These are phyloP conservation scores for Pythium pyrilobum DNA, from an alignment of 352 stramenopile genomes.

Conservation along the genomic window DNA sequence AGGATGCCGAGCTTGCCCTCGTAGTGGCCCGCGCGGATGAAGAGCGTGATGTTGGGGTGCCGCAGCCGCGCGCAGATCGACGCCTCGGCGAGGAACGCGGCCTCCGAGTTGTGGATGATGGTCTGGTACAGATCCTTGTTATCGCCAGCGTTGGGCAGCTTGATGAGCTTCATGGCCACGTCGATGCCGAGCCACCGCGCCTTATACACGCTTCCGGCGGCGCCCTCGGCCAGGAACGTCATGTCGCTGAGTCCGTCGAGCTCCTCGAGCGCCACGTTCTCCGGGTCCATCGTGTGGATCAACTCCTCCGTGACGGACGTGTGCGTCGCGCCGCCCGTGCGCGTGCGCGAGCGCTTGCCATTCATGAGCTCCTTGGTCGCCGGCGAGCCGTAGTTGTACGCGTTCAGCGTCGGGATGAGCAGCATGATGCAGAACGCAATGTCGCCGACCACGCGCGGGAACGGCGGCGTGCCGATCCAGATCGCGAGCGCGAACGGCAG, in stretches of 20 bases:
- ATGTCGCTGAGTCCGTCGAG: constrained; percentile 53
- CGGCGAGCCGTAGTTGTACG: constrained; percentile 37
- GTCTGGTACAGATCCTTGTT: constrained; percentile 59
- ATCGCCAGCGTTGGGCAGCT: constrained; percentile 42
- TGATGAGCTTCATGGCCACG: constrained; percentile 71
- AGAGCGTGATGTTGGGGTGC: constrained; percentile 69
- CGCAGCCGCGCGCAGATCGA: constrained; percentile 52
- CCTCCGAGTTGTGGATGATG: constrained; percentile 64
- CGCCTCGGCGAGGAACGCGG: constrained; percentile 59
- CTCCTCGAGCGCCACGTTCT: constrained; percentile 47
- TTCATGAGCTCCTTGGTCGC: constrained; percentile 15
- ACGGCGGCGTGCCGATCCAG: constrained; percentile 17
- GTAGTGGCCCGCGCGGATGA: constrained; percentile 58
- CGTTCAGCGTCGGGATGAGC: constrained; percentile 46
- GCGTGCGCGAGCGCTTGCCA: constrained; percentile 12
- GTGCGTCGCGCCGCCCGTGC: constrained; percentile 21
- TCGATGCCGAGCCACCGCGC: constrained; percentile 69
- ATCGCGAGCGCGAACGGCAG: constrained; percentile 44
- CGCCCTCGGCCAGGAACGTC: constrained; percentile 53
- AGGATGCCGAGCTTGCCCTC: constrained; percentile 65
- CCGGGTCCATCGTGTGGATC: constrained; percentile 35
- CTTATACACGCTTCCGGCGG: constrained; percentile 56
- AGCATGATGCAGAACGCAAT: constrained; percentile 37
- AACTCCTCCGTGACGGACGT: constrained; percentile 28
- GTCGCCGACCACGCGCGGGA: constrained; percentile 29